Evolutionary conservation across 441 rosid genomes (phyloP), one percentile per base, ranked within the genome.

Genomic region (Adansonia rubrostipa): DNA sequence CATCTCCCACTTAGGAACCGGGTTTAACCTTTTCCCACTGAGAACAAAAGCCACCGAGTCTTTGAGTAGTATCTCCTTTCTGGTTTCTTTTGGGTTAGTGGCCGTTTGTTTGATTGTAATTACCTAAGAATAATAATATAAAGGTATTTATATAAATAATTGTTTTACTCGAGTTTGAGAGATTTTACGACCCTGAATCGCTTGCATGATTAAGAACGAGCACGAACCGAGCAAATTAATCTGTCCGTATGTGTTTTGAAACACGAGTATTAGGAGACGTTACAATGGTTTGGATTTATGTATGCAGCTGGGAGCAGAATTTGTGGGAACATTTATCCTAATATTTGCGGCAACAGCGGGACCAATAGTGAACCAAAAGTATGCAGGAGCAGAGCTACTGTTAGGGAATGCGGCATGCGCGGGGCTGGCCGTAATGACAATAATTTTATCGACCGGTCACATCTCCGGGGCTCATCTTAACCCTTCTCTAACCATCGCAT

Each of bases 401-500:
- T 90, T 96, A 6, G 99, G 99, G 6, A 96, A 94, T 65, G 99
- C 99, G 2, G 93, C 98, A 0, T 94, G 93, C 9, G 89, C 99
- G 0, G 99, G 99, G 5, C 87, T 96, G 15, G 99, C 99, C 0
- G 99, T 91, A 71, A 94, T 94, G 98, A 91, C 94, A 82, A 85
- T 96, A 42, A 94, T 94, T 36, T 82, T 96, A 4, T 91, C 99
- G 10, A 93, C 97, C 0, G 99, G 99, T 8, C 98, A 96, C 86
- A 96, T 96, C 75, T 94, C 97, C 0, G 99, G 98, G 10, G 99
- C 99, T 69, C 99, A 94, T 79, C 77, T 96, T 66, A 96, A 96
- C 84, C 97, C 99, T 3, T 88, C 98, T n/a, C 85, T 96, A 48
- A 96, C 99, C 79, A 85, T 96, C 22, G 97, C 97, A 17, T 96